A percentile compares a stretch with the other conserved stretches of the same genome.
Conservation (phyloP, 352 stramenopile genomes). For the Pythium diclinum region DNA sequence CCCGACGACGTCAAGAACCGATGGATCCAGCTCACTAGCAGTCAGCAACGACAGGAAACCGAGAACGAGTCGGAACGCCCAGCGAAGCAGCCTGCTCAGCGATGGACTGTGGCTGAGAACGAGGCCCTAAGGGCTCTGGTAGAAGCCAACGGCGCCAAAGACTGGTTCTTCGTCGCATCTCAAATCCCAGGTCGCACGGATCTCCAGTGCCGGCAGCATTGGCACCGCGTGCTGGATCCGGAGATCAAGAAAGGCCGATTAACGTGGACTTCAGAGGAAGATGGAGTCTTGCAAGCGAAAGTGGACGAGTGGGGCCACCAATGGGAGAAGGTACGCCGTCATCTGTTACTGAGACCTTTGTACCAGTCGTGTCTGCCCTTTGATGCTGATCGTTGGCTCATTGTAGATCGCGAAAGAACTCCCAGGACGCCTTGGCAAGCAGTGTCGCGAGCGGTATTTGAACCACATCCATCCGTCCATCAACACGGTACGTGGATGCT, state of each 20-base stretch:
- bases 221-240: slow-evolving; percentile 53
- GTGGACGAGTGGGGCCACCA: slow-evolving; percentile 43
- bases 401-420: slow-evolving; percentile 53
- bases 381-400: not conserved
- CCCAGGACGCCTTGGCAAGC: slow-evolving; percentile 55
- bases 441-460: slow-evolving; percentile 69
- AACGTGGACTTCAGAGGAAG: slow-evolving; percentile 51
- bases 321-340: slow-evolving; percentile 52
- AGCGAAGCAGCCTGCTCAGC: slow-evolving; percentile 4
- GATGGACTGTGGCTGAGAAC: slow-evolving; percentile 36
- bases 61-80: not conserved
- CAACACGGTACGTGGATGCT: slow-evolving; percentile 30
- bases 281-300: slow-evolving; percentile 40
- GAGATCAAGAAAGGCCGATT: slow-evolving; percentile 56
- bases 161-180: slow-evolving; percentile 76
- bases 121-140: slow-evolving; percentile 39
- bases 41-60: not conserved
- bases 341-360: not conserved
- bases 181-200: slow-evolving; percentile 65
- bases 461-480: slow-evolving; percentile 59
- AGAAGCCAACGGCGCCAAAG: slow-evolving; percentile 41
- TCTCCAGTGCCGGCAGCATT: slow-evolving; percentile 77
- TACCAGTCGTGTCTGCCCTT: not conserved
- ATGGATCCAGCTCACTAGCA: slow-evolving; percentile 24
- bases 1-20: slow-evolving; percentile 63